Evolutionary conservation across 2,329 filamentous ascomycete genomes (phyloP).

Genomic region (Pestalotiopsis sp.): DNA sequence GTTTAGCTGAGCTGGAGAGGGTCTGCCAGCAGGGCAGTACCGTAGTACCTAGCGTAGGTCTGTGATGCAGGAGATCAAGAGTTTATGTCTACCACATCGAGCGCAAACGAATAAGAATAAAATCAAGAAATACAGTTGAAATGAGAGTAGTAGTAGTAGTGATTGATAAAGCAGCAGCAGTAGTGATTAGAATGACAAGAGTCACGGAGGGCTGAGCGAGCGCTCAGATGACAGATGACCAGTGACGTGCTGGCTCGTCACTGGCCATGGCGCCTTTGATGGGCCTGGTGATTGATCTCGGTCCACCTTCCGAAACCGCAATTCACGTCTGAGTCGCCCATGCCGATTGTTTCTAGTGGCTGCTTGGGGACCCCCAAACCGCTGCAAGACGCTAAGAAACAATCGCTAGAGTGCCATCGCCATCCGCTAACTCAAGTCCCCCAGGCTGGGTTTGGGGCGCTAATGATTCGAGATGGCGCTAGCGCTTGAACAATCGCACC

Average conservation of each 20-base stretch:
- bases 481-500: background rate
- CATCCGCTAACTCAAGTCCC: background rate
- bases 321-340: background rate
- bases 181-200: background rate
- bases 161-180: background rate
- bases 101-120: background rate
- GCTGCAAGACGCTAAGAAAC: background rate
- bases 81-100: background rate
- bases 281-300: background rate
- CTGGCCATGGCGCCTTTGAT: background rate
- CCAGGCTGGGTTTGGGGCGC: background rate
- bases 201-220: background rate
- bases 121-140: background rate
- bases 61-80: background rate
- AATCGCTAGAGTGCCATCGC: background rate
- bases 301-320: background rate
- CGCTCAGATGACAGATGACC: background rate
- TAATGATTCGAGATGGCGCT: background rate
- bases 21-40: background rate
- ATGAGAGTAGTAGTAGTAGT: background rate
- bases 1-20: background rate
- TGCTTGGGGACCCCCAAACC: background rate
- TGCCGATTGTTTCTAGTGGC: background rate
- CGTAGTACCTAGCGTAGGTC: background rate
- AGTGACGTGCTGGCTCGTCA: background rate